Evolutionary conservation across 441 rosid species (phyloP).

Genomic region (Adansonia rubrostipa): DNA sequence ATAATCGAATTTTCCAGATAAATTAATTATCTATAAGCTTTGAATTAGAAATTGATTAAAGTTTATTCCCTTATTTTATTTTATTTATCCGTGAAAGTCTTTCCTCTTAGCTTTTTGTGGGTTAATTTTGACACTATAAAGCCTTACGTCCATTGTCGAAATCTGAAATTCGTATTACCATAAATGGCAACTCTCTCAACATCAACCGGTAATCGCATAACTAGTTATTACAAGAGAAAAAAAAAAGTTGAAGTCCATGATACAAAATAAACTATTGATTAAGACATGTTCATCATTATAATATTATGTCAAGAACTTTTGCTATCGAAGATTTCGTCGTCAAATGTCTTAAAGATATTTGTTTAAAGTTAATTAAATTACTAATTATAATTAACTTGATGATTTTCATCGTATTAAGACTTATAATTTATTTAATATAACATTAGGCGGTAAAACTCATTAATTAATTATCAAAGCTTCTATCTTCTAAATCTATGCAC

Average conservation of each 20-base stretch:
- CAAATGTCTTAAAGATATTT: no score
- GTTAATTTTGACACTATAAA: not conserved
- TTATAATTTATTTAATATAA: no score
- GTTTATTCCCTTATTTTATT: slow-evolving; percentile 20
- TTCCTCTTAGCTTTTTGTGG: not conserved
- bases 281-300: not conserved
- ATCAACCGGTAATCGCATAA: not conserved
- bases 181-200: not conserved
- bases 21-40: slow-evolving; percentile 3
- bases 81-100: not conserved
- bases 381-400: no score
- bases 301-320: not conserved
- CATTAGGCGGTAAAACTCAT: no score
- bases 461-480: not conserved
- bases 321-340: no score
- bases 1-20: not conserved
- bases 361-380: no score
- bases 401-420: no score
- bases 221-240: not conserved
- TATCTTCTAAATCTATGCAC: slow-evolving; percentile 6
- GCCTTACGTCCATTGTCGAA: not conserved
- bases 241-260: not conserved
- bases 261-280: not conserved
- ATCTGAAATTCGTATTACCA: not conserved
- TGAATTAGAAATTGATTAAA: slow-evolving; percentile 18